phyloP scores from a whole-genome alignment of 768 basidiomycete genomes.

The Collybiopsis luxurians region DNA sequence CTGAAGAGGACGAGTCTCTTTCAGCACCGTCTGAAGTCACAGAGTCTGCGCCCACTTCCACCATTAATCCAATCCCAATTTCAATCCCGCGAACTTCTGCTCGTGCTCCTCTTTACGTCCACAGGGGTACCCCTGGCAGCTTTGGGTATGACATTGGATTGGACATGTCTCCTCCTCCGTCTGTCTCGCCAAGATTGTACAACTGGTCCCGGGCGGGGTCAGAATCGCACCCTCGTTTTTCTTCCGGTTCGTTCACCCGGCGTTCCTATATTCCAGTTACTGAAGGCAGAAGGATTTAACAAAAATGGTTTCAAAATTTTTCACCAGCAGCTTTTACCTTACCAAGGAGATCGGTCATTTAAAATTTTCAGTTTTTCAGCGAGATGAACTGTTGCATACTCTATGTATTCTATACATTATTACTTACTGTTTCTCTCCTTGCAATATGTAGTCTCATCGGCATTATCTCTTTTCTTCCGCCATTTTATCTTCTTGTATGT shows the following conservation, averaged over 20 bases:
- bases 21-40: neutral
- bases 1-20: neutral
- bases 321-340: too few relatives aligned
- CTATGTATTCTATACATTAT: too few relatives aligned
- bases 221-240: neutral
- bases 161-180: slow-evolving; percentile 37
- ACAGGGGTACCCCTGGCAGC: neutral
- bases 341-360: too few relatives aligned
- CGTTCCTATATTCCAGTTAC: neutral
- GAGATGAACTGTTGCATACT: too few relatives aligned
- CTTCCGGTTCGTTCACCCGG: neutral
- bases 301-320: too few relatives aligned
- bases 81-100: neutral
- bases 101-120: neutral
- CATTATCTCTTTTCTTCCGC: too few relatives aligned
- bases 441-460: too few relatives aligned
- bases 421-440: too few relatives aligned
- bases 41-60: neutral
- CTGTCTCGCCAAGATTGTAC: slow-evolving; percentile 40
- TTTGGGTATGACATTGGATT: neutral
- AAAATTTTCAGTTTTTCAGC: too few relatives aligned
- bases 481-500: too few relatives aligned
- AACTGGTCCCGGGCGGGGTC: slow-evolving; percentile 24
- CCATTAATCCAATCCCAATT: neutral
- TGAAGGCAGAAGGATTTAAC: neutral